phyloP scores from a whole-genome alignment of 495 filamentous ascomycete genomes.

The Tetracladium setigerum region DNA sequence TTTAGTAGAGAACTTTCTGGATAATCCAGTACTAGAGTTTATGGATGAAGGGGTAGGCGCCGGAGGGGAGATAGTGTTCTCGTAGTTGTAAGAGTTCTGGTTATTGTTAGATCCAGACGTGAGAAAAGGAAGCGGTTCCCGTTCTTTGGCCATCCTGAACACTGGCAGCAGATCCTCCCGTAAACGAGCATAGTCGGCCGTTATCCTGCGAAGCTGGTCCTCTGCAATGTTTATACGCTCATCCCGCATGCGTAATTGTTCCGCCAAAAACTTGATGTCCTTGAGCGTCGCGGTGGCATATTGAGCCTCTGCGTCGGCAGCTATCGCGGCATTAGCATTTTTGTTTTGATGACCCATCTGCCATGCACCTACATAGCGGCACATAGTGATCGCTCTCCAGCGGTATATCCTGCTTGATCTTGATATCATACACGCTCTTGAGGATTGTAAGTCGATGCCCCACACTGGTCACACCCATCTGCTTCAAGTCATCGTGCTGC shows the following conservation, averaged over 20 bases:
- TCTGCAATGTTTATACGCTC: constrained; percentile 77
- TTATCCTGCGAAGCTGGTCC: constrained; percentile 68
- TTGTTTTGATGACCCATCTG: not conserved
- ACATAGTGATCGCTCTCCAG: constrained; percentile 92
- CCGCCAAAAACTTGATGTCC: constrained; percentile 81
- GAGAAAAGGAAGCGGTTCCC: constrained; percentile 64
- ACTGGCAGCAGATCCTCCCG: constrained; percentile 88
- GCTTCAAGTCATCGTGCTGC: constrained; percentile 86
- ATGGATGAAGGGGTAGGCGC: constrained; percentile 40
- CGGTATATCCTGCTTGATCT: constrained; percentile 82
- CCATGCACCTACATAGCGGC: constrained; percentile 65
- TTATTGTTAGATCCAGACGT: constrained; percentile 21
- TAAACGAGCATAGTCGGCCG: constrained; percentile 76
- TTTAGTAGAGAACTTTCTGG: constrained; percentile 84
- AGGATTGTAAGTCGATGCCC: constrained; percentile 92
- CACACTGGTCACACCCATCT: constrained; percentile 87
- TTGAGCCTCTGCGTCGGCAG: constrained; percentile 78
- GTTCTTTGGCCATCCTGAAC: constrained; percentile 82
- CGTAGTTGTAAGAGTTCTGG: constrained; percentile 35
- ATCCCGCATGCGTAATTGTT: constrained; percentile 78
- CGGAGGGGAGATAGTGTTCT: constrained; percentile 41
- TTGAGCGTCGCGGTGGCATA: constrained; percentile 84
- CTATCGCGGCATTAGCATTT: constrained; percentile 34
- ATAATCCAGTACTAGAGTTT: constrained; percentile 45
- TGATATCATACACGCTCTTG: constrained; percentile 91